Evolutionary conservation across 2,329 filamentous ascomycete genomes (phyloP).

Genomic region (Botrytis paeoniae): DNA sequence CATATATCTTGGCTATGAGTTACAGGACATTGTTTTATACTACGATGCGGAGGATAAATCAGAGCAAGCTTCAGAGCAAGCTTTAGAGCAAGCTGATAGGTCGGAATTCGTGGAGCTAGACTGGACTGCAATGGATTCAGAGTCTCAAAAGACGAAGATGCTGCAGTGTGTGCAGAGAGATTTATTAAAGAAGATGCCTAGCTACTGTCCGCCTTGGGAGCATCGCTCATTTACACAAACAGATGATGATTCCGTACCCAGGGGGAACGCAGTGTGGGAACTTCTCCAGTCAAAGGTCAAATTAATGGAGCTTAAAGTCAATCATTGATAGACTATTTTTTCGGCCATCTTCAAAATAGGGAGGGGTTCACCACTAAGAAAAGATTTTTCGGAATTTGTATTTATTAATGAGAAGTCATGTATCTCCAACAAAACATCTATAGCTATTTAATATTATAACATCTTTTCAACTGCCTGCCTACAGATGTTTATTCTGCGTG

Average conservation of each 20-base stretch:
- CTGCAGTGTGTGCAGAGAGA: slow-evolving; percentile 16
- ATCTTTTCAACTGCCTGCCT: neutral
- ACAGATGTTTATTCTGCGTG: neutral
- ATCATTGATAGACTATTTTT: neutral
- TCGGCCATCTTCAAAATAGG: neutral
- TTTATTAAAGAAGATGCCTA: slow-evolving; percentile 4
- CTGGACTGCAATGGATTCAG: slow-evolving; percentile 15
- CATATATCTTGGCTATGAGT: neutral
- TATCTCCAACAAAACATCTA: neutral
- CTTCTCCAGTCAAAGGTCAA: slow-evolving; percentile 11
- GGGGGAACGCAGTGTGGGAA: neutral
- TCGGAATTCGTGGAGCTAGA: slow-evolving; percentile 17
- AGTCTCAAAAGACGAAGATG: neutral
- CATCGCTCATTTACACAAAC: neutral
- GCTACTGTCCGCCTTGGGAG: neutral
- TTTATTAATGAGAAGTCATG: neutral
- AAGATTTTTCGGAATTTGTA: neutral
- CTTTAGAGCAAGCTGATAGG: neutral
- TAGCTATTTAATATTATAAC: neutral
- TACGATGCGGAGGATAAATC: neutral
- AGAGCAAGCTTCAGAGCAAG: neutral
- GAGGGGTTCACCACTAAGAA: neutral
- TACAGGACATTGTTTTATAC: slow-evolving; percentile 15
- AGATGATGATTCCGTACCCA: neutral
- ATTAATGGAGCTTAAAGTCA: slow-evolving; percentile 15